phyloP scores from a whole-genome alignment of 164 flowering plant genomes.

The Hamamelis virginiana region DNA sequence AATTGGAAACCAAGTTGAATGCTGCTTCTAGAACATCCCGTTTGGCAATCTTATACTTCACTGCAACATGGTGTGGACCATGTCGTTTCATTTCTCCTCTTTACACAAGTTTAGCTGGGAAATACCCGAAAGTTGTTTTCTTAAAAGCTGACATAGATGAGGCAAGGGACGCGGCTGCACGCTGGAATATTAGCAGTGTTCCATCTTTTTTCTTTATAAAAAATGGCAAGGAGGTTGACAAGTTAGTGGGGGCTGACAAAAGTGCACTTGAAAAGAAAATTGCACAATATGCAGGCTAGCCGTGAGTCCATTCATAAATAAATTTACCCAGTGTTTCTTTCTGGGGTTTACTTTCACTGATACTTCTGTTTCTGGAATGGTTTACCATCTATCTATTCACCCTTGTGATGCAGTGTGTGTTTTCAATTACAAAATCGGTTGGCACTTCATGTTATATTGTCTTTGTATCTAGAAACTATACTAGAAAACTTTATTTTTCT shows the following conservation, averaged over 20 bases:
- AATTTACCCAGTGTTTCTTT: too few species aligned
- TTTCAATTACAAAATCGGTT: too few species aligned
- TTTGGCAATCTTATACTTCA: conserved; percentile 64
- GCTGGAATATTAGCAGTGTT: conserved; percentile 63
- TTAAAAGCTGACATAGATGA: conserved; percentile 75
- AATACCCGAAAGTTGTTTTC: conserved; percentile 59
- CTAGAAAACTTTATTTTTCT: too few species aligned
- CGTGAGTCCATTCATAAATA: conserved; percentile 3
- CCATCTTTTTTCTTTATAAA: conserved; percentile 56
- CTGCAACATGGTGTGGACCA: conserved; percentile 87
- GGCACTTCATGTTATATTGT: too few species aligned
- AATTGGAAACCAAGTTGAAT: conserved; percentile 49
- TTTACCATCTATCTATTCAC: too few species aligned
- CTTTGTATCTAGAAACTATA: too few species aligned
- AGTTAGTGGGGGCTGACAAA: conserved; percentile 61
- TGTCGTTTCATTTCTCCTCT: conserved; percentile 68
- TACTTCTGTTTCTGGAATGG: too few species aligned
- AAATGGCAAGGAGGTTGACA: conserved; percentile 64
- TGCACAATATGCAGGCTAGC: conserved; percentile 39
- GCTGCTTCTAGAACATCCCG: conserved; percentile 55
- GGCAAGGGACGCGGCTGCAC: conserved; percentile 54
- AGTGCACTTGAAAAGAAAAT: conserved; percentile 58
- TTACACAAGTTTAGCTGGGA: conserved; percentile 48
- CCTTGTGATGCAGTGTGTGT: too few species aligned
- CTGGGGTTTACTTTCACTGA: too few species aligned